Conservation (phyloP, 306 rosid genomes). For the Cucurbita pepo region DNA sequence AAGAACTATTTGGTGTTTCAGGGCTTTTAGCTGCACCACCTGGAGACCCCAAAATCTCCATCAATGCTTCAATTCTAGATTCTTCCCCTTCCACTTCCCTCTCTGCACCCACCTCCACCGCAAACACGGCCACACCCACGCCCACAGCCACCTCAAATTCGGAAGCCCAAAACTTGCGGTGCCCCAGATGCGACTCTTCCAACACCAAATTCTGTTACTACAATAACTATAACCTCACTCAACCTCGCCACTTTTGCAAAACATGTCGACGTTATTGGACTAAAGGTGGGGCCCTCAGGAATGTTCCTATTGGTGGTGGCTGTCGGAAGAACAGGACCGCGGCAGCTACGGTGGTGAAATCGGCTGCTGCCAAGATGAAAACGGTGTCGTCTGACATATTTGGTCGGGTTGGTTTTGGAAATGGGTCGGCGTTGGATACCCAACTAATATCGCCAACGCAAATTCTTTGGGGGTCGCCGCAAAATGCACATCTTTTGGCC, state of each 20-base stretch:
- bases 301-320: constrained; percentile 65
- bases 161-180: constrained; percentile 51
- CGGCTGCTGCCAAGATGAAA: constrained; percentile 35
- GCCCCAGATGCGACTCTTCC: constrained; percentile 62
- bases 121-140: neutral
- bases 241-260: constrained; percentile 98
- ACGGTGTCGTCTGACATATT: constrained; percentile 32
- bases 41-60: constrained; percentile 43
- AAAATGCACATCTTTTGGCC: constrained; percentile 53
- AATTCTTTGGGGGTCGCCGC: constrained; percentile 84
- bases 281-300: constrained; percentile 60
- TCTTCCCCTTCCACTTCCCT: constrained; percentile 17
- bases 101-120: constrained; percentile 6
- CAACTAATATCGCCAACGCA: constrained; percentile 26
- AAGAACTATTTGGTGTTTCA: constrained; percentile 68
- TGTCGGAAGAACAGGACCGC: constrained; percentile 55
- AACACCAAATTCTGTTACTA: constrained; percentile 89
- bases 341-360: constrained; percentile 16
- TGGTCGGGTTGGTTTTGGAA: constrained; percentile 25
- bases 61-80: constrained; percentile 23
- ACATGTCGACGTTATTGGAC: constrained; percentile 97
- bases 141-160: constrained; percentile 13
- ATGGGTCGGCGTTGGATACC: constrained; percentile 20
- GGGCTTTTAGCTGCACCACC: constrained; percentile 14
- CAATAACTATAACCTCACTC: constrained; percentile 90